Evolutionary conservation across 192 early-diverging fungal species (phyloP), one percentile per base, ranked within the genome.

Genomic region (Diversispora epigaea): DNA sequence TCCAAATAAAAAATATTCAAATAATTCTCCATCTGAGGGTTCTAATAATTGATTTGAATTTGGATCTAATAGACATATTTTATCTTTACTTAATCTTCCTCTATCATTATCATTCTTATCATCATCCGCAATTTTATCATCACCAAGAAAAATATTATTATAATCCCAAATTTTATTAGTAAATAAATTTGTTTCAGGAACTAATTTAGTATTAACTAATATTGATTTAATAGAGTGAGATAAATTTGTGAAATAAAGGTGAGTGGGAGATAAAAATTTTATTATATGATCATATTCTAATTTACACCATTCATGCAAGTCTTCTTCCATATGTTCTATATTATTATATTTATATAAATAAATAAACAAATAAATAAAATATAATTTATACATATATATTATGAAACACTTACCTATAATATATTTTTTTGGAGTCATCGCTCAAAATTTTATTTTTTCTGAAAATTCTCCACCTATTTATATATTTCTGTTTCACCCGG

Each of bases 221-320:
- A 84, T 21, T n/a, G 85, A 84, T 25, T 80, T 79, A 46, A 81
- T 80, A 5, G 84, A 81, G 7, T 40, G 6, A 6, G 58, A 52
- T 46, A 94, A 76, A 10, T 83, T 81, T 21, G 87, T 82, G 44
- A 94, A 88, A 69, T 87, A 86, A 21, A 93, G 79, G 66, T 89
- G 81, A 46, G 82, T 78, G 47, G 82, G 77, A n/a, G 86, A 86
- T 67, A 92, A 86, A 44, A 84, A 83, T 1, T 75, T 75, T 39
- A 90, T 67, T 84, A 94, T 92, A 81, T 94, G 89, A 52, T 84
- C 81, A 77, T 94, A 94, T 80, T 94, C 93, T 45, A 93, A 81
- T 43, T 84, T 61, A 76, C 88, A 90, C 89, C 89, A 92, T 64
- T 89, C 89, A 64, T 91, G 86, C 80, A 90, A 32, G 41, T 54